Evolutionary conservation across 2,329 filamentous ascomycete genomes (phyloP).

Genomic region (Colletotrichum sojae): DNA sequence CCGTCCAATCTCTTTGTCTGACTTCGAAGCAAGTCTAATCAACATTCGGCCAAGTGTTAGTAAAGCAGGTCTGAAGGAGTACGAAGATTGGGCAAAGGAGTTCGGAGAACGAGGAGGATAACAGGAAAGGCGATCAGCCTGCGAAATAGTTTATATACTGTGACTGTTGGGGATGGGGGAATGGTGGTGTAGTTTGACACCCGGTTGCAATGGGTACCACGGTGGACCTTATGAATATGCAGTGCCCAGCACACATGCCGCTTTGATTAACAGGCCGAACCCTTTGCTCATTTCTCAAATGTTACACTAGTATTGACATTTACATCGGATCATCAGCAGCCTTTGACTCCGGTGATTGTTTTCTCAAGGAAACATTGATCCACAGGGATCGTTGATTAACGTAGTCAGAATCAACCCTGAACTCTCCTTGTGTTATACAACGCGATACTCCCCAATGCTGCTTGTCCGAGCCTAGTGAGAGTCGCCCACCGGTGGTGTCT

Average conservation of each 20-base stretch:
- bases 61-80: conserved; percentile 85
- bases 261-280: neutral
- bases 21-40: conserved; percentile 86
- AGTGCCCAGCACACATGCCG: neutral
- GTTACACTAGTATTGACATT: conserved; percentile 6
- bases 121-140: conserved; percentile 26
- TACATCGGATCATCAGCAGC: neutral
- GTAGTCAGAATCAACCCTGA: neutral
- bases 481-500: conserved; percentile 1
- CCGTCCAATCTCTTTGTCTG: conserved; percentile 83
- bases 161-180: neutral
- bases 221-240: too few species aligned
- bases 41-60: conserved; percentile 94
- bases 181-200: conserved; percentile 8
- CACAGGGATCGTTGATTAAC: neutral
- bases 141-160: too few species aligned
- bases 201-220: neutral
- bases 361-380: neutral
- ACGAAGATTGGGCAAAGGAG: conserved; percentile 93
- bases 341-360: neutral
- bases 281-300: neutral
- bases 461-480: conserved; percentile 2
- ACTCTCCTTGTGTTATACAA: conserved; percentile 17
- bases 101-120: conserved; percentile 93
- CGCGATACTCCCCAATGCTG: neutral